These are phyloP conservation scores for Panicum hallii DNA, from an alignment of 202 grass and related monocot species.

Conservation along the genomic window DNA sequence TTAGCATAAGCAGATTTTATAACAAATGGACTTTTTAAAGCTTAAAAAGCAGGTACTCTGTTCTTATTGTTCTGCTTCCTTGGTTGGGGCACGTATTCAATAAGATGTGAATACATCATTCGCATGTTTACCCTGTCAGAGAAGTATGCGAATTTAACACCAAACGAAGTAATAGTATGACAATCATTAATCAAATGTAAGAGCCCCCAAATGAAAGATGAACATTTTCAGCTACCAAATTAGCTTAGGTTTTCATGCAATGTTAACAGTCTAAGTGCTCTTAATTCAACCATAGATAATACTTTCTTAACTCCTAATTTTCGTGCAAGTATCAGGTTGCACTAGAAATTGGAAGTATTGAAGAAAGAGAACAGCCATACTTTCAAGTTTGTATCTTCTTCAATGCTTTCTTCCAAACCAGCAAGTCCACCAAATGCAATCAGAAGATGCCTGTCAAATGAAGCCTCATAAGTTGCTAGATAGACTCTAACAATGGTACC, in stretches of 20 bases:
- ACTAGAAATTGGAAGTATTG: background rate
- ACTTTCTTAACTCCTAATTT: background rate
- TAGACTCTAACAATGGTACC: background rate
- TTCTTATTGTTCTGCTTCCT: slow-evolving; percentile 99
- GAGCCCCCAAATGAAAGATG: background rate
- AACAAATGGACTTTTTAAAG: slow-evolving; percentile 33
- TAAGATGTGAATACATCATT: slow-evolving; percentile 81
- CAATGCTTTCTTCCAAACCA: slow-evolving; percentile 95
- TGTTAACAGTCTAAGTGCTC: background rate
- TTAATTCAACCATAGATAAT: slow-evolving; percentile 21
- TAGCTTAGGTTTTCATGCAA: too few species aligned
- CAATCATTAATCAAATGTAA: slow-evolving; percentile 26
- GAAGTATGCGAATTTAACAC: slow-evolving; percentile 36
- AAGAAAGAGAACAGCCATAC: slow-evolving; percentile 45
- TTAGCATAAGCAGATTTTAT: slow-evolving; percentile 32
- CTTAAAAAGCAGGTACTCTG: slow-evolving; percentile 69
- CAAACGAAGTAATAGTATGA: slow-evolving; percentile 3
- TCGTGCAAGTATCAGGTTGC: slow-evolving; percentile 26
- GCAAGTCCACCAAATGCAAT: slow-evolving; percentile 92
- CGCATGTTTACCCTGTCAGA: slow-evolving; percentile 64
- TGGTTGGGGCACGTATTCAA: slow-evolving; percentile 94
- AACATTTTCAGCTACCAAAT: background rate
- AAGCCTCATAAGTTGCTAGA: slow-evolving; percentile 29
- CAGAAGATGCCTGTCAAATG: slow-evolving; percentile 75
- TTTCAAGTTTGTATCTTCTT: slow-evolving; percentile 91